Evolutionary conservation across 164 flowering plant species (phyloP), one percentile per base, ranked within the genome.

Genomic region (Magnolia kwangsiensis): DNA sequence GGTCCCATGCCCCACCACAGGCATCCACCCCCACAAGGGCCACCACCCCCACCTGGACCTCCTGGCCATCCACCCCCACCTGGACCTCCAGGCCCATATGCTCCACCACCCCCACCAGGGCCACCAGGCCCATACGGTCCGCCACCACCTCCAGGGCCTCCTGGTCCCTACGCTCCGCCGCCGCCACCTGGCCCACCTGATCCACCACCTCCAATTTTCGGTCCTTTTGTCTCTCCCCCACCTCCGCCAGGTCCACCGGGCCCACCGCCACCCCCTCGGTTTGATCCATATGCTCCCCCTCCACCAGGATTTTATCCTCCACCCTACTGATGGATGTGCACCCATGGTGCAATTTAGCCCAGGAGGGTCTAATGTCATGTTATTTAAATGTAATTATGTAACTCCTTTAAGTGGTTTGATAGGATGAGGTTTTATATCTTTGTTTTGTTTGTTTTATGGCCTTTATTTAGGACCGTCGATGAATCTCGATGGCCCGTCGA

Each of bases 291-390:
- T 20, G 72, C 55, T 7, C 72, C 72, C 1, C 73, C 51, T 4
- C 76, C 68, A 3, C 37, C 70, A 74, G 45, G 76, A 13, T 72
- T 20, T 18, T 37, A n/a, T 3, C 67, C 27, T 58, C 51, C 73
- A 18, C 63, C 78, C 61, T 70, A 65, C 29, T 64, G 50, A 76
- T 19, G 85, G 77, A 83, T 85, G 87, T 50, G 51, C 72, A 74
- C 78, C 73, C 72, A 81, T 77, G 66, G 72, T 70, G 70, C 20
- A 68, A 67, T 77, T 83, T 79, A 80, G 83, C 74, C 70, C 5
- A 24, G 19, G 70, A 16, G 70, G 49, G 7, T 10, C 37, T 51
- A 51, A 51, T 51, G 58, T 51, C 58, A 27, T 27, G 29, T 27
- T 27, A 27, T 27, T 27, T 27, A 27, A 1, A 27, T 27, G 29